Evolutionary conservation across 805 yeast species (phyloP), one percentile per base, ranked within the genome.

Genomic region (Clavispora carvajalis): DNA sequence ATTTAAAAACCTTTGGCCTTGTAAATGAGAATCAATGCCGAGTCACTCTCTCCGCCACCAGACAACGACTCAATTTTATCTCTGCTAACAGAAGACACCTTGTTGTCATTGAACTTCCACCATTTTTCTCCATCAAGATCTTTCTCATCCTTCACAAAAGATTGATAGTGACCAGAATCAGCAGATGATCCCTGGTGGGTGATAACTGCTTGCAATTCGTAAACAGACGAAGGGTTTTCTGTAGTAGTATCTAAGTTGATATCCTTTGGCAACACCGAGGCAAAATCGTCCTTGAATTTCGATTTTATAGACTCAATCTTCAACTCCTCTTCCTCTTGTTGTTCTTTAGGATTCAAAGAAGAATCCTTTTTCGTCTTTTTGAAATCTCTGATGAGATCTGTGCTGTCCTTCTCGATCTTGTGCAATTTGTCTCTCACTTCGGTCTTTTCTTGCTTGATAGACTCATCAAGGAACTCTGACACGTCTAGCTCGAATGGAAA

Each of bases 31-130:
- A 93, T 82, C 61, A 93, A 76, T 2, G 99, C 99, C 55, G 93
- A 81, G 63, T 93, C 99, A 52, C 95, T 80, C 67, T 95, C 99
- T 43, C 98, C 97, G 42, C 99, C 99, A 33, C 99, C 99, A 5
- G 97, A 85, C 50, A 93, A 73, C 41, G 76, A 63, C 60, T 89
- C 96, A 45, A 93, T 80, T 57, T 79, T 87, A 38, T 89, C 93
- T 56, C 79, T 84, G 46, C 74, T 79, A n/a, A 90, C 89, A 31
- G 73, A 67, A 7, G 78, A 69, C 13, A 93, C 95, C 58, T 83
- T 83, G 64, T 90, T 96, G 62, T 93, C 99, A 60, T 93, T 89
- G 66, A 87, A 93, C 62, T 82, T 82, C 83, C 86, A 91, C 99
- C 99, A 93, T 47, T 71, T 75, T 36, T 84, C 81, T 23, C 85